Conservation (phyloP, 2,329 filamentous ascomycete genomes). For the Metarhizium humberi region DNA sequence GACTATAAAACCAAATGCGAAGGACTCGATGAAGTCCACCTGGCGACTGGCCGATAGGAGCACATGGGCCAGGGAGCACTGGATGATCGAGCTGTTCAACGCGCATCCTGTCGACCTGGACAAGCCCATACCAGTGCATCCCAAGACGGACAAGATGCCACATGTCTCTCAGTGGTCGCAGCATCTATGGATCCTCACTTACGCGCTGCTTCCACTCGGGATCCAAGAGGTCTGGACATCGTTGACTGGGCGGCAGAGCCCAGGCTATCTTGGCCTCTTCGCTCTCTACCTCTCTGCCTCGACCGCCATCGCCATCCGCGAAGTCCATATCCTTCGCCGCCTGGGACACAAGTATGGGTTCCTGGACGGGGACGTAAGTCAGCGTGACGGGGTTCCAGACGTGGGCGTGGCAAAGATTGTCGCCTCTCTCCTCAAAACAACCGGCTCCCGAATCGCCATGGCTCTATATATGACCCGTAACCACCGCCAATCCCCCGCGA, state of each 20-base stretch:
- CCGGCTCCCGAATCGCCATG: not conserved
- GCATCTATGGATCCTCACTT: not conserved
- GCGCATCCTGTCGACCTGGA: not conserved
- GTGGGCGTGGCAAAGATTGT: not conserved
- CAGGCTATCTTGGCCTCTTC: not conserved
- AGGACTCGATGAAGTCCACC: not conserved
- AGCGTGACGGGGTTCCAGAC: not conserved
- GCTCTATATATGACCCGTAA: not conserved
- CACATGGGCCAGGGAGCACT: not conserved
- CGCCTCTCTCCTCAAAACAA: not conserved
- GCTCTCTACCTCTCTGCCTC: not conserved
- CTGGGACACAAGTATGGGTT: not conserved
- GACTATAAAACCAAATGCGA: not conserved
- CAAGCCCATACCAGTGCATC: not conserved
- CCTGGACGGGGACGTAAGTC: not conserved
- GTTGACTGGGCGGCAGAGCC: not conserved
- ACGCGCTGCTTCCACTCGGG: not conserved
- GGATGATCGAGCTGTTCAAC: not conserved
- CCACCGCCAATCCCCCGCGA: not conserved
- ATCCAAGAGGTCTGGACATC: not conserved
- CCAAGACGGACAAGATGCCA: not conserved
- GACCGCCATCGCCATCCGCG: not conserved
- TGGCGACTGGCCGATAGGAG: not conserved
- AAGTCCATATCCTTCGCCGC: not conserved
- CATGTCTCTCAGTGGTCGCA: not conserved